These are phyloP conservation scores for Saprolegnia parasitica DNA, from an alignment of 352 stramenopile species.

Conservation along the genomic window DNA sequence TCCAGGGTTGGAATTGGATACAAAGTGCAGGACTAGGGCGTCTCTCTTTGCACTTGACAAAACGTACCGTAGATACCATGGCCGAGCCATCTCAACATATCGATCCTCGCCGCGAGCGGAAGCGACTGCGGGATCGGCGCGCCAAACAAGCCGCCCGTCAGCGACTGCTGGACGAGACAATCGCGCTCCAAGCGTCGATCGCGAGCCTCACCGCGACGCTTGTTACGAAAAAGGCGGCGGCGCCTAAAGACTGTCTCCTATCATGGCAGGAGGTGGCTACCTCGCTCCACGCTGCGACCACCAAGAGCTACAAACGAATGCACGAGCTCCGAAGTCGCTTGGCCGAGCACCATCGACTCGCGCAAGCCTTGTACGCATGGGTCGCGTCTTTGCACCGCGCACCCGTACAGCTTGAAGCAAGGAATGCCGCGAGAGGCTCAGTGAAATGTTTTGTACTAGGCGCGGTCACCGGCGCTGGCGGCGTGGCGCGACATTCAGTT, in stretches of 20 bases:
- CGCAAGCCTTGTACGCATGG: conserved; percentile 4
- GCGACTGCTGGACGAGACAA: not conserved
- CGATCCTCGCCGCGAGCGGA: not conserved
- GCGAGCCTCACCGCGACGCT: not conserved
- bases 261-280: not conserved
- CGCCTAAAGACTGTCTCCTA: not conserved
- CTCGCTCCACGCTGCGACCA: not conserved
- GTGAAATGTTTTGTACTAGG: not conserved
- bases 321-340: not conserved
- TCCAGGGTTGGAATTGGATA: no score
- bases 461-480: not conserved
- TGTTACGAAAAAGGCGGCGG: not conserved
- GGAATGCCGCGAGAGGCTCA: no score
- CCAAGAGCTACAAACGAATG: not conserved
- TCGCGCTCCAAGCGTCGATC: not conserved
- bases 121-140: not conserved
- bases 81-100: no score
- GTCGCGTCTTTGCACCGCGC: not conserved
- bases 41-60: no score
- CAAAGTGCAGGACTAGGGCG: no score
- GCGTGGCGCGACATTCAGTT: conserved; percentile 5
- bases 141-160: conserved; percentile 3
- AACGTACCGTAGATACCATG: no score
- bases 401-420: not conserved
- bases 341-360: not conserved